A percentile compares a stretch with the other conserved stretches of the same genome.
These are phyloP conservation scores for Medicago truncatula DNA, from an alignment of 306 rosid genomes.

Conservation along the genomic window DNA sequence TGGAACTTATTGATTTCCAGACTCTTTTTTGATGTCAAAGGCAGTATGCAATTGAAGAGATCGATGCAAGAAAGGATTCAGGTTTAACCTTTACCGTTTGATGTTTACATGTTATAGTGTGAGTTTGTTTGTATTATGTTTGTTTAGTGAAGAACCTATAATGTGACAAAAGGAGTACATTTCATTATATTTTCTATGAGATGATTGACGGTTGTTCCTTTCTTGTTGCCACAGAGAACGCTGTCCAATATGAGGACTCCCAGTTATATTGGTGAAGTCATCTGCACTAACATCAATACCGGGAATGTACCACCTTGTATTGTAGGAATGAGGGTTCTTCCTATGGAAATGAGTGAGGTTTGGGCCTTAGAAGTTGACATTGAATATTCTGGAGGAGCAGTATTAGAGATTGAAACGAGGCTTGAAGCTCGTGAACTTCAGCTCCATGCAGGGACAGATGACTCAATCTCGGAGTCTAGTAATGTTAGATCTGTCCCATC, in stretches of 20 bases:
- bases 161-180: too few species aligned
- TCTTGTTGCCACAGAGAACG: constrained; percentile 52
- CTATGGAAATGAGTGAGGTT: constrained; percentile 80
- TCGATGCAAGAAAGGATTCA: constrained; percentile 74
- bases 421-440: constrained; percentile 79
- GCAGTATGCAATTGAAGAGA: constrained; percentile 59
- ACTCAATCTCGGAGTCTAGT: constrained; percentile 54
- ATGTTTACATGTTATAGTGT: constrained; percentile 14
- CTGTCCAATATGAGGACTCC: constrained; percentile 83
- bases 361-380: constrained; percentile 89
- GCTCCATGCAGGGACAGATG: constrained; percentile 50
- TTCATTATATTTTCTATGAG: constrained; percentile 17
- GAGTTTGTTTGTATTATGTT: constrained; percentile 12
- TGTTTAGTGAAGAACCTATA: background rate
- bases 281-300: constrained; percentile 67
- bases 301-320: constrained; percentile 88
- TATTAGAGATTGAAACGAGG: constrained; percentile 80
- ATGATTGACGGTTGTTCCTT: constrained; percentile 18
- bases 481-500: constrained; percentile 64
- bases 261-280: constrained; percentile 79
- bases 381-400: constrained; percentile 83
- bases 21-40: constrained; percentile 83
- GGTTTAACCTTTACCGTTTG: constrained; percentile 54
- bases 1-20: constrained; percentile 88
- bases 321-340: constrained; percentile 77